These are phyloP conservation scores for Oropetium thomaeum DNA, from an alignment of 176 grass and related monocot genomes.

Conservation along the genomic window DNA sequence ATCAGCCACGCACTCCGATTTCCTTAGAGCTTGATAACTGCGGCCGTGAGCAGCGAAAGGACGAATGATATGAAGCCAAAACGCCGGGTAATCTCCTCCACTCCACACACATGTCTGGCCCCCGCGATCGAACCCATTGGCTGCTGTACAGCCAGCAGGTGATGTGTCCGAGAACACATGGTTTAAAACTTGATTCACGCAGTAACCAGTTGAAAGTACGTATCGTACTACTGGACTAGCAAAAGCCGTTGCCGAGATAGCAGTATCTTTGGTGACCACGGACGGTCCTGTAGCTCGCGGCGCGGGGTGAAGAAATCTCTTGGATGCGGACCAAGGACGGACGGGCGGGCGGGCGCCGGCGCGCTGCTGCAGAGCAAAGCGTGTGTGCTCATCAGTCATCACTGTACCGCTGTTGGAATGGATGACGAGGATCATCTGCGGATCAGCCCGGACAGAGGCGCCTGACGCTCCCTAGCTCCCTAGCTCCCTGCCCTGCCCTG, in stretches of 20 bases:
- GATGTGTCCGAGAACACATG: no score
- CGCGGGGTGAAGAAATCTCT: constrained; percentile 3
- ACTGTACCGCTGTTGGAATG: background rate
- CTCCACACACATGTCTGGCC: no score
- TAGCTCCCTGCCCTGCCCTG: no score
- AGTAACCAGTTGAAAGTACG: background rate
- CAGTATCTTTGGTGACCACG: background rate
- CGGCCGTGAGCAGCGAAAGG: background rate
- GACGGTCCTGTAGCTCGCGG: background rate
- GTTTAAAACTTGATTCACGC: background rate
- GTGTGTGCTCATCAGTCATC: no score
- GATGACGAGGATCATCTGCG: background rate
- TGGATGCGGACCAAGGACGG: background rate
- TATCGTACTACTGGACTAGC: background rate
- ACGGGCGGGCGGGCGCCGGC: no score
- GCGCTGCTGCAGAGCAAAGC: background rate
- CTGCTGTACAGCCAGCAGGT: no score
- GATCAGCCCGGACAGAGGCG: background rate
- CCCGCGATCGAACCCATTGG: no score
- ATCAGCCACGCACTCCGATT: background rate
- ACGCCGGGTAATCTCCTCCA: background rate
- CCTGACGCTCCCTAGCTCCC: no score
- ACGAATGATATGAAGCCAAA: background rate
- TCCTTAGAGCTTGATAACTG: no score
- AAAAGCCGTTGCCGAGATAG: background rate